Evolutionary conservation across 257 asterid species (phyloP).

Genomic region (Solanum medicagineum): DNA sequence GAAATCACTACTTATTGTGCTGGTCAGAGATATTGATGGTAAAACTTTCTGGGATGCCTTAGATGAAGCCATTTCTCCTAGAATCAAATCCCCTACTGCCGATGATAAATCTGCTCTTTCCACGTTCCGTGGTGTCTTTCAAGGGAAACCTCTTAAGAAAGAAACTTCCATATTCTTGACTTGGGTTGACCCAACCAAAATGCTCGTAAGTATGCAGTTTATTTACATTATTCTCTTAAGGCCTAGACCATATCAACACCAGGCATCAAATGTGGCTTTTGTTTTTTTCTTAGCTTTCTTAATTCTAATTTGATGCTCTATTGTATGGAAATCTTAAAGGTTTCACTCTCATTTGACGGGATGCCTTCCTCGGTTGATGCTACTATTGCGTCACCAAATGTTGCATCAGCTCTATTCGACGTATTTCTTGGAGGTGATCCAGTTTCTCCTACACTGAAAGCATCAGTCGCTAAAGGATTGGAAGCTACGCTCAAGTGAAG

Average conservation of each 20-base stretch:
- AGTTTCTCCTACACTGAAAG: slow-evolving; percentile 78
- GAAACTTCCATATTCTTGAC: slow-evolving; percentile 75
- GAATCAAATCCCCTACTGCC: slow-evolving; percentile 49
- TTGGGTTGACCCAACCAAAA: slow-evolving; percentile 69
- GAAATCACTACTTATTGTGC: slow-evolving; percentile 64
- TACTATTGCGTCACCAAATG: slow-evolving; percentile 57
- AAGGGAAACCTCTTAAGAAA: slow-evolving; percentile 63
- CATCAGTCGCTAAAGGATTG: slow-evolving; percentile 51
- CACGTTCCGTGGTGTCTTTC: slow-evolving; percentile 48
- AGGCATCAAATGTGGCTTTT: background rate
- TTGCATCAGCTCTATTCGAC: slow-evolving; percentile 64
- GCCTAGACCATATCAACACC: background rate
- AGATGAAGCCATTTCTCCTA: slow-evolving; percentile 75
- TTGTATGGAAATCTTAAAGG: slow-evolving; percentile 24
- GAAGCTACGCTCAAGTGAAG: slow-evolving; percentile 43
- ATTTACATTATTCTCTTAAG: background rate
- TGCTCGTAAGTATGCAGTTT: slow-evolving; percentile 50
- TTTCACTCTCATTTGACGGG: slow-evolving; percentile 55
- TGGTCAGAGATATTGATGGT: slow-evolving; percentile 86
- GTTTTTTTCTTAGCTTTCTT: background rate
- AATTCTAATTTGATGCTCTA: background rate
- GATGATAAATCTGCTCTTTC: slow-evolving; percentile 61
- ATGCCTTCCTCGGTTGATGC: slow-evolving; percentile 59
- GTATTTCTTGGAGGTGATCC: slow-evolving; percentile 75
- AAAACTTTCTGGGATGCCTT: slow-evolving; percentile 94